Base-by-base conservation (phyloP, 495 filamentous ascomycete genomes). In the Letharia lupina region DNA sequence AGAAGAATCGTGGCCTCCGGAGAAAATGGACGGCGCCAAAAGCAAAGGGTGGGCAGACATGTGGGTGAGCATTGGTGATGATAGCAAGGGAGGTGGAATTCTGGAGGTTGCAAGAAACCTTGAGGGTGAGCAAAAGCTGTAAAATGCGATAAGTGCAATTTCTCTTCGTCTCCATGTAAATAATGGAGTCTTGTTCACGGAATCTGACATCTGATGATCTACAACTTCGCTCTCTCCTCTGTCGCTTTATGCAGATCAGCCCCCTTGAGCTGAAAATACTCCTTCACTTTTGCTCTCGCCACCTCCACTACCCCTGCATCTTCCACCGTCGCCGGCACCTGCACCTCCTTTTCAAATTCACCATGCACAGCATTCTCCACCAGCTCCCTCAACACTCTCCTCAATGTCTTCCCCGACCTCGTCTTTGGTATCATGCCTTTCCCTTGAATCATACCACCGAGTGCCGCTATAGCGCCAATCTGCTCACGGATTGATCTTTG, bases 371-470 rank as follows among this genome's bases (percentile, higher is more conserved):
- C 79, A 70, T 86, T 79, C 75, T 96, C 93, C 4, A 96, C 73
- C 67, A 96, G 73, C 76, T 94, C 91, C 58, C 87, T 80, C 76
- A 96, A 71, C 40, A 94, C 90, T 64, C 93, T 79, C 18, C 93
- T 78, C 65, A 96, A 71, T 39, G 89, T 96, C 83, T 96, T 96
- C 7, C 93, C 93, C 37, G 86, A 90, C 33, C 93, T 76, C 40
- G 92, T 97, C 78, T 91, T 93, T 10, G 93, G 92, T 61, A 96
- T 96, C 84, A 96, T 92, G n/a, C 88, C 90, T 50, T 84, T 84
- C 11, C 90, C 89, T 67, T 89, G 85, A 41, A 96, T 90, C 70
- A 96, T 87, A 3, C 91, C 91, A 28, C 90, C 90, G 1, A 97
- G 77, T 3, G 82, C 83, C 1, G 93, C 93, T 65, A 97, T 96